Percentiles rank a stretch among this genome's conserved stretches.
Conservation (phyloP, 257 asterid species). For the Ocimum tenuiflorum region DNA sequence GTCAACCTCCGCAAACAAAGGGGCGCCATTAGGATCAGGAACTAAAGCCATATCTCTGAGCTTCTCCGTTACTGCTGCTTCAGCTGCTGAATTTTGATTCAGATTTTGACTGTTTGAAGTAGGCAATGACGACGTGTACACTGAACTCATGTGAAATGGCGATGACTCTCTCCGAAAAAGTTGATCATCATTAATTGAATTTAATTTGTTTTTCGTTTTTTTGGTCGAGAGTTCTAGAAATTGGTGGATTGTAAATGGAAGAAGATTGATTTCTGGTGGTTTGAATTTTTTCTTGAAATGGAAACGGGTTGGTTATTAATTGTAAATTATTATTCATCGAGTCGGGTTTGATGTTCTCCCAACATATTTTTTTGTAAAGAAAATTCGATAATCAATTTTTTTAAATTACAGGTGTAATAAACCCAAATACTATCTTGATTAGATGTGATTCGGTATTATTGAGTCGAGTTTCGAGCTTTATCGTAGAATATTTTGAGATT, state of each 20-base stretch:
- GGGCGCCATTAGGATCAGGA: slow-evolving; percentile 45
- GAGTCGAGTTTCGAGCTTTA: too few species aligned
- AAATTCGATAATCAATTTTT: too few species aligned
- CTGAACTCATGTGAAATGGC: slow-evolving; percentile 10
- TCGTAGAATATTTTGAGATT: too few species aligned
- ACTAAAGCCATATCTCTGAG: slow-evolving; percentile 55
- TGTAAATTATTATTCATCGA: neutral
- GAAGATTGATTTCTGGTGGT: neutral
- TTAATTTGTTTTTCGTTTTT: neutral
- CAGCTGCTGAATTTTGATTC: slow-evolving; percentile 10
- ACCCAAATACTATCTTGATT: too few species aligned
- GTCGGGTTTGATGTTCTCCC: neutral
- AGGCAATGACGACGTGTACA: slow-evolving; percentile 1
- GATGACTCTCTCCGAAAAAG: neutral
- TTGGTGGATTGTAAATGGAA: neutral
- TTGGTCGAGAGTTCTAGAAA: slow-evolving; percentile 16
- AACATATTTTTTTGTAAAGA: too few species aligned
- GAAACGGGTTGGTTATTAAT: neutral
- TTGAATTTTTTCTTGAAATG: neutral
- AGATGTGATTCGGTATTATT: too few species aligned
- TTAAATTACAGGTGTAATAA: too few species aligned
- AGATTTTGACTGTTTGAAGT: slow-evolving; percentile 9
- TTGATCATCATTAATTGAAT: neutral
- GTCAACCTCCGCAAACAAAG: slow-evolving; percentile 69
- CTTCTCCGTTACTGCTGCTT: slow-evolving; percentile 15